Percentiles rank a stretch among this genome's conserved stretches.
Evolutionary conservation across 805 yeast genomes (phyloP).

Genomic region (Hanseniaspora opuntiae): DNA sequence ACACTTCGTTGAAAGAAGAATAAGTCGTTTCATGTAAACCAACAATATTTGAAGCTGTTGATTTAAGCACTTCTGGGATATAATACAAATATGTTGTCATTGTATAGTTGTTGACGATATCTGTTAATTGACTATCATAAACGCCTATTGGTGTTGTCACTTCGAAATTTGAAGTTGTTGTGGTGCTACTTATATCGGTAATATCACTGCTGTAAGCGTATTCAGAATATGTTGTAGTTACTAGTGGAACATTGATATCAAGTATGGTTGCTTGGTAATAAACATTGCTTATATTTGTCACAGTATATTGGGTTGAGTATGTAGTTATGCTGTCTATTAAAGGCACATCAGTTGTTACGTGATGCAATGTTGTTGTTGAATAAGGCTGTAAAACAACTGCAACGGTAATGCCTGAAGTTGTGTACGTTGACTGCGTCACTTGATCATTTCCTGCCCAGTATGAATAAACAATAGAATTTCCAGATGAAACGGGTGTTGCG

Average conservation of each 20-base stretch:
- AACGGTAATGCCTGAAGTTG: conserved; percentile 5
- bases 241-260: neutral
- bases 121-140: neutral
- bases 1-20: neutral
- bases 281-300: neutral
- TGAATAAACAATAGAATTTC: neutral
- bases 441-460: neutral
- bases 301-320: neutral
- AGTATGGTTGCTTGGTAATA: neutral
- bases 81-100: neutral
- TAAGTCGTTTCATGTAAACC: neutral
- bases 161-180: neutral
- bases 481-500: conserved; percentile 2
- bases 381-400: conserved; percentile 17
- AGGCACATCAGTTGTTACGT: neutral
- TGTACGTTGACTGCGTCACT: neutral
- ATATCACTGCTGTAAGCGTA: neutral
- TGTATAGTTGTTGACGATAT: neutral
- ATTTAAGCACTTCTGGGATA: neutral
- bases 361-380: neutral
- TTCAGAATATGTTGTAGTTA: neutral
- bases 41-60: neutral
- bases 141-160: neutral
- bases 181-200: neutral
- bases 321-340: neutral